These are phyloP conservation scores for Orobanche coerulescens DNA, from an alignment of 257 asterid genomes.

Conservation along the genomic window DNA sequence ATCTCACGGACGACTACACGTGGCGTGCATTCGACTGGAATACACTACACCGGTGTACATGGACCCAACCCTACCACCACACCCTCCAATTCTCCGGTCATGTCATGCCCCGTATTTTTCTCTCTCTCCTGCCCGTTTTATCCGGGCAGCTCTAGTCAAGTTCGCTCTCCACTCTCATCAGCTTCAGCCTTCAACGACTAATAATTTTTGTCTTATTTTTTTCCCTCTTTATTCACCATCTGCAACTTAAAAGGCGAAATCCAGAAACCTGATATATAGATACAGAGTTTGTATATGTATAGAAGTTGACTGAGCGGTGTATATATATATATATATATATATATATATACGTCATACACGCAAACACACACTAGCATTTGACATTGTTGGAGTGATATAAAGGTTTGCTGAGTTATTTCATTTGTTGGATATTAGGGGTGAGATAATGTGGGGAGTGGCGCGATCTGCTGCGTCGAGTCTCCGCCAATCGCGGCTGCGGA, in stretches of 20 bases:
- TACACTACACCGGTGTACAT: no score
- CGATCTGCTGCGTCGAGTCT: conserved; percentile 72
- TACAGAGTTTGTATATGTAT: conserved; percentile 1
- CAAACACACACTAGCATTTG: conserved; percentile 7
- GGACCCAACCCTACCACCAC: background rate
- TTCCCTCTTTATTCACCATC: conserved; percentile 1
- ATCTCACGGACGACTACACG: no score
- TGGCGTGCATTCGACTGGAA: no score
- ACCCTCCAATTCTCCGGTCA: background rate
- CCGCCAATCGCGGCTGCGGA: conserved; percentile 48
- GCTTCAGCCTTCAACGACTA: conserved; percentile 23
- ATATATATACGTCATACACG: background rate
- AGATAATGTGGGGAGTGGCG: conserved; percentile 64
- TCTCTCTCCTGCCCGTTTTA: conserved; percentile 30
- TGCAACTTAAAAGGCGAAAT: conserved; percentile 14
- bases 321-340: background rate
- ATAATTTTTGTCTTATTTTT: no score
- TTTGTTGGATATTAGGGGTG: conserved; percentile 23
- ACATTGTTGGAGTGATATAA: background rate
- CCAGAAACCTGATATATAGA: background rate
- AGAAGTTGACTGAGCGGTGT: conserved; percentile 3
- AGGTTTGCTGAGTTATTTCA: conserved; percentile 4
- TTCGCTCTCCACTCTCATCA: conserved; percentile 25
- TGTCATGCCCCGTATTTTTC: conserved; percentile 4
- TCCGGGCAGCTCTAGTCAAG: conserved; percentile 29